Percentiles rank a stretch among this genome's conserved stretches.
phyloP scores from a whole-genome alignment of 768 basidiomycete genomes.

The Xerocomellus intermedius region DNA sequence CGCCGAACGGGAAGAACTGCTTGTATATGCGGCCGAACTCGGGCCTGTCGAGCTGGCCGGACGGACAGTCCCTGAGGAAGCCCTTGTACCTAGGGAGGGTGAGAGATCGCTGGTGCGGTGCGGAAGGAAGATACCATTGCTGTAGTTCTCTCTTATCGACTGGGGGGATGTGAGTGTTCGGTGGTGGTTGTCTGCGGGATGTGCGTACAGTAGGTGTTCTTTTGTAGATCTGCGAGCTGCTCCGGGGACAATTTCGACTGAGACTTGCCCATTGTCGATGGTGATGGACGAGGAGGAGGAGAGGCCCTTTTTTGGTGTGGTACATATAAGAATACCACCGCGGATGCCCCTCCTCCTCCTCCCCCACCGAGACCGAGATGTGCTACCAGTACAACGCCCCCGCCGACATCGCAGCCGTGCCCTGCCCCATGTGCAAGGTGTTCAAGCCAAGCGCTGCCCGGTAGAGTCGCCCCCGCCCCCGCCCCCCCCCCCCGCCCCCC shows the following conservation, averaged over 20 bases:
- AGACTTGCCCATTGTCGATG: constrained; percentile 87
- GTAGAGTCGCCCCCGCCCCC: constrained; percentile 34
- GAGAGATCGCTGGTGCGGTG: constrained; percentile 5
- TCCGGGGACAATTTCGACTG: constrained; percentile 94
- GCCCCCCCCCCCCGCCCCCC: no score
- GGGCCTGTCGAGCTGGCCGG: constrained; percentile 91
- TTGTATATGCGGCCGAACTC: constrained; percentile 98
- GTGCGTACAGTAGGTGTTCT: constrained; percentile 90
- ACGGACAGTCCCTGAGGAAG: constrained; percentile 97
- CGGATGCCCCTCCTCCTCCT: constrained; percentile 17
- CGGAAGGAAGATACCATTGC: constrained; percentile 64
- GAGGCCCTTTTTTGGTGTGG: constrained; percentile 32
- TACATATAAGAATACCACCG: constrained; percentile 29
- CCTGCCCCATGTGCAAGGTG: constrained; percentile 85
- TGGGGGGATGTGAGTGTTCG: constrained; percentile 33
- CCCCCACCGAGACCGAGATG: constrained; percentile 43
- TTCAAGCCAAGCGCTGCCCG: constrained; percentile 60
- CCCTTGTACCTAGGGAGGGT: constrained; percentile 84
- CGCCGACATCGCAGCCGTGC: constrained; percentile 59
- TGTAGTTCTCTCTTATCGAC: constrained; percentile 97
- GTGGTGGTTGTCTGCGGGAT: constrained; percentile 6
- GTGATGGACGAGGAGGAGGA: neutral
- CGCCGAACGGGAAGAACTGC: constrained; percentile 99
- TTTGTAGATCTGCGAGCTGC: constrained; percentile 92
- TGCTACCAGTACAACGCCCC: constrained; percentile 71